A percentile compares a stretch with the other conserved stretches of the same genome.
Evolutionary conservation across 2,329 filamentous ascomycete species (phyloP).

Genomic region (Helicocarpus griseus): DNA sequence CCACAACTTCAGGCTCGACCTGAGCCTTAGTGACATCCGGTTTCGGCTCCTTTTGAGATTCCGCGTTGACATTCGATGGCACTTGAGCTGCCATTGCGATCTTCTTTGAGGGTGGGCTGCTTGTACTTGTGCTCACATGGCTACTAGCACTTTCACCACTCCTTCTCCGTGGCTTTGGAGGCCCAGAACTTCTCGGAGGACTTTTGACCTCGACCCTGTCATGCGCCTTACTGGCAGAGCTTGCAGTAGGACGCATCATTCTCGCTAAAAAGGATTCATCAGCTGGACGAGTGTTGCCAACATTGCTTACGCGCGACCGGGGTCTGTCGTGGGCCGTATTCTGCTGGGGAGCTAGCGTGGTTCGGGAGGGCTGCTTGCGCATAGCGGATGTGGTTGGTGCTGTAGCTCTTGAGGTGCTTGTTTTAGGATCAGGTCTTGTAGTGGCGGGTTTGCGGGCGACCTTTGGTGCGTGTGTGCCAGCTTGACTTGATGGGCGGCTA

Average conservation of each 20-base stretch:
- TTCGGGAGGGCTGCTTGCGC: constrained; percentile 19
- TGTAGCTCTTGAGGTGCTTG: constrained; percentile 6
- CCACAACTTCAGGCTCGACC: not conserved
- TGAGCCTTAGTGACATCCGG: not conserved
- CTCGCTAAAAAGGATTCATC: constrained; percentile 40
- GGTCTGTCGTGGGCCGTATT: constrained; percentile 22
- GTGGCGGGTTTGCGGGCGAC: constrained; percentile 21
- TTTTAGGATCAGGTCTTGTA: constrained; percentile 14
- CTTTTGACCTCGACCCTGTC: constrained; percentile 36
- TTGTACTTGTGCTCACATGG: not conserved
- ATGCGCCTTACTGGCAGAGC: constrained; percentile 40
- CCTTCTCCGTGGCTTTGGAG: not conserved
- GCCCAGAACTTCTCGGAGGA: constrained; percentile 21
- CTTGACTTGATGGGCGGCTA: constrained; percentile 19
- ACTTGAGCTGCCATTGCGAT: constrained; percentile 11
- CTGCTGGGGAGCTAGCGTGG: constrained; percentile 16
- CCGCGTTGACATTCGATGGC: constrained; percentile 17
- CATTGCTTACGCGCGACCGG: constrained; percentile 32
- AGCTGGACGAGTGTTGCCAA: constrained; percentile 23
- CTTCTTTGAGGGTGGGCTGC: not conserved
- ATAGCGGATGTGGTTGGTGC: constrained; percentile 12
- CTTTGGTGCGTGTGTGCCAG: constrained; percentile 16
- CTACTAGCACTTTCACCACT: constrained; percentile 1
- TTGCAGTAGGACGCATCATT: constrained; percentile 44
- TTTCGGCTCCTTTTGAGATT: constrained; percentile 10